Conservation (phyloP, 306 rosid genomes). For the Calophaca sinica region DNA sequence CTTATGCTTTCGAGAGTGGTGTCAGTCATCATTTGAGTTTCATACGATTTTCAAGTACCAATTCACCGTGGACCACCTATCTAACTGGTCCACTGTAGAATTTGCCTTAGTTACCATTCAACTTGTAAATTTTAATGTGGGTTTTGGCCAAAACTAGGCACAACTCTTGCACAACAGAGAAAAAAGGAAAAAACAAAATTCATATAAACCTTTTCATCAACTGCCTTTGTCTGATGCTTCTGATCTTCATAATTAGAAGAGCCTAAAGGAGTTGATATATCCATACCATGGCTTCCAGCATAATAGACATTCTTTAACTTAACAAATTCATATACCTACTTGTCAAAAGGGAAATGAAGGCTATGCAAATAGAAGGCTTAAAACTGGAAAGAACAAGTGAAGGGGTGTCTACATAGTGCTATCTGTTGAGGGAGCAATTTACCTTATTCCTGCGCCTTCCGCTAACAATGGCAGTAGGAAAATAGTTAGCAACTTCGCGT, state of each 20-base stretch:
- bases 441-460: constrained; percentile 68
- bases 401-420: too few relatives aligned
- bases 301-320: constrained; percentile 56
- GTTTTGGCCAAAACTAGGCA: too few relatives aligned
- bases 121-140: too few relatives aligned
- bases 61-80: too few relatives aligned
- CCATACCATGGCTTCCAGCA: constrained; percentile 89
- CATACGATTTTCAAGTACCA: too few relatives aligned
- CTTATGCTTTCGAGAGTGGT: too few relatives aligned
- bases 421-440: constrained; percentile 1
- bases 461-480: constrained; percentile 64
- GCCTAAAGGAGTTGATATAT: constrained; percentile 61
- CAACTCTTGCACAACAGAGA: too few relatives aligned
- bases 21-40: too few relatives aligned
- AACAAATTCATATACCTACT: constrained; percentile 65
- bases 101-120: too few relatives aligned
- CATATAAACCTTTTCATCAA: constrained; percentile 58
- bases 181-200: neutral
- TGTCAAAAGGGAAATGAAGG: constrained; percentile 19
- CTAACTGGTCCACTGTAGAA: too few relatives aligned
- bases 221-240: constrained; percentile 48
- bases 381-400: neutral
- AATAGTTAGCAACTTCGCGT: constrained; percentile 49
- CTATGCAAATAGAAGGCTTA: neutral
- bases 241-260: constrained; percentile 49